Evolutionary conservation across 176 grass and related monocot genomes (phyloP), one percentile per base, ranked within the genome.

Genomic region (Carex kokanica): DNA sequence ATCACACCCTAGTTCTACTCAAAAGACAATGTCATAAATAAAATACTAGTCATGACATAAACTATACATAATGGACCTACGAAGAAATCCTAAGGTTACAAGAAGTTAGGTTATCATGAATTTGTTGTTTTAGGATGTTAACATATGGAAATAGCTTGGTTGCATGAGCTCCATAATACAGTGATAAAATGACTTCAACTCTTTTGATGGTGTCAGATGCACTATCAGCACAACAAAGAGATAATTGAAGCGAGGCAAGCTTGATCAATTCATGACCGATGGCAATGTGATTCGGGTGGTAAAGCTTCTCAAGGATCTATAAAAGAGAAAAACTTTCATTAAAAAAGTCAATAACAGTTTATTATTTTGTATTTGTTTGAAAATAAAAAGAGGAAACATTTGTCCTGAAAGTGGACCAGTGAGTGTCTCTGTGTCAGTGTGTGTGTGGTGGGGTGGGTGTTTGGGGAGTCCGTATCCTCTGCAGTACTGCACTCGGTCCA

Each of bases 261-360:
- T 95, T 98, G 84, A 90, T 90, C 63, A 95, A 75, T 79, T 98
- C 95, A 9, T 98, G 95, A 0, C 88, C 95, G 3, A 98, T 87
- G 49, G 83, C 53, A 60, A 95, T 91, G 86, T 98, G 95, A 29
- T 92, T 86, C 0, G 88, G 66, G 70, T 91, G 90, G 52, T 95
- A 98, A 63, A 98, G 86, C 84, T 84, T 95, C 78, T 98, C 15
- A 16, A 98, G 91, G 61, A 95, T 91, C 95, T 98, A 64, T 45
- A 74, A 23, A 20, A 81, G 65, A 54, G 45, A 75, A 13, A 51
- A 53, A 54, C 1, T 29, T 38, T 29, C 45, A 75, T 54, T 24
- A 75, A 53, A 27, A 74, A 13, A 25, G 8, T 23, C 18, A 3
- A 61, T 8, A 24, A 23, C 59, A 54, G 21, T 53, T 75, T 75